Evolutionary conservation across 2,329 filamentous ascomycete genomes (phyloP).

Genomic region (Neurospora sp.): DNA sequence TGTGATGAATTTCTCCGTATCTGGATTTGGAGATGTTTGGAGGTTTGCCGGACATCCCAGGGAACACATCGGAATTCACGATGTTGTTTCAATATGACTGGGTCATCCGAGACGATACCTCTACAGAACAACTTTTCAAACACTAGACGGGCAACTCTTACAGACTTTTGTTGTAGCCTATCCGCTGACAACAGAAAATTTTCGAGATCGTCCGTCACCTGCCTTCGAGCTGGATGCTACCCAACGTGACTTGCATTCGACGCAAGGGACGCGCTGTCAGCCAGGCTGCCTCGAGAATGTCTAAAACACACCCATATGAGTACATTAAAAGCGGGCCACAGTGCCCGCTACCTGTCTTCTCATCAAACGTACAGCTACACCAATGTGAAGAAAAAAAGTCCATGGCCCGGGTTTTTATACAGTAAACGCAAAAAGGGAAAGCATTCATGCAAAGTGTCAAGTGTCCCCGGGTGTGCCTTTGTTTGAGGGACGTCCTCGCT

Average conservation of each 20-base stretch:
- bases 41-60: background rate
- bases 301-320: background rate
- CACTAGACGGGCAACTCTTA: background rate
- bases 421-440: background rate
- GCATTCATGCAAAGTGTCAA: background rate
- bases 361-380: background rate
- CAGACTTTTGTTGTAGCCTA: background rate
- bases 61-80: background rate
- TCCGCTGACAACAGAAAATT: background rate
- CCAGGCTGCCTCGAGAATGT: background rate
- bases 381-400: background rate
- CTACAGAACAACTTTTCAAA: background rate
- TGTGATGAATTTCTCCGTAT: background rate
- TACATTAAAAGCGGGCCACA: background rate
- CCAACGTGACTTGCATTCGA: background rate
- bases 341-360: background rate
- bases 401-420: background rate
- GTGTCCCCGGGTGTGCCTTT: background rate
- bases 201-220: background rate
- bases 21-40: background rate
- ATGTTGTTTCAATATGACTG: background rate
- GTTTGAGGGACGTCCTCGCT: background rate
- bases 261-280: background rate
- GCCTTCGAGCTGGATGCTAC: background rate
- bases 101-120: background rate